These are phyloP conservation scores for Boletus sp. DNA, from an alignment of 768 basidiomycete species.

Conservation along the genomic window DNA sequence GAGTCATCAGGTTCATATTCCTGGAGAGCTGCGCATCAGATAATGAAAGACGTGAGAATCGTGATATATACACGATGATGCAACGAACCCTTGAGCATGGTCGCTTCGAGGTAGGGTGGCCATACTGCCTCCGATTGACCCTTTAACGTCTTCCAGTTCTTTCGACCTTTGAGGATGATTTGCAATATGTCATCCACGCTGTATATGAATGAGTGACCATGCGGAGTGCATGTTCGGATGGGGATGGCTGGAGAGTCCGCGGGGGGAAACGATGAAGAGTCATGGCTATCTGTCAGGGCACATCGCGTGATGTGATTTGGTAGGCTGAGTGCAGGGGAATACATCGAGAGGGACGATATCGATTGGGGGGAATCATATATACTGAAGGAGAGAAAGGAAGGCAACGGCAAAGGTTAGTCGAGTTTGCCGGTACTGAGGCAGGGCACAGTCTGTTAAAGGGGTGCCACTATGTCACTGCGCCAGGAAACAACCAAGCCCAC, in stretches of 20 bases:
- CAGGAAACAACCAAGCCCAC: neutral
- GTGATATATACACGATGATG: conserved; percentile 7
- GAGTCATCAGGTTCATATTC: conserved; percentile 72
- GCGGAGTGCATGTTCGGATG: conserved; percentile 7
- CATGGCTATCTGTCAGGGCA: neutral
- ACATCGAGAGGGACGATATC: conserved; percentile 14
- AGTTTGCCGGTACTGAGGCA: conserved; percentile 20
- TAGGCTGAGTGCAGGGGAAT: conserved; percentile 2
- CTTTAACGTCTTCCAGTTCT: conserved; percentile 72
- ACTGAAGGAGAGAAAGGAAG: conserved; percentile 3
- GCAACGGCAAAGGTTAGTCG: conserved; percentile 19
- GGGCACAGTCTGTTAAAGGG: conserved; percentile 11
- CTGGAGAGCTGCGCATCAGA: conserved; percentile 50
- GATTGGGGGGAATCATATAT: conserved; percentile 23
- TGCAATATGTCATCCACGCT: conserved; percentile 53
- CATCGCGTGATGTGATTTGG: conserved; percentile 5
- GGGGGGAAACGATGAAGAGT: neutral
- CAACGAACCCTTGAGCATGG: conserved; percentile 64
- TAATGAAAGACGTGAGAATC: conserved; percentile 21
- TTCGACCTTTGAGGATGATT: conserved; percentile 63
- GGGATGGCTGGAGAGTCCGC: conserved; percentile 4
- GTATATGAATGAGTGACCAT: conserved; percentile 12
- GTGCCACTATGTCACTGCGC: conserved; percentile 11
- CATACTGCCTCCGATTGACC: conserved; percentile 69
- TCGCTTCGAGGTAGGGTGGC: conserved; percentile 77